A percentile compares a stretch with the other conserved stretches of the same genome.
Evolutionary conservation across 495 filamentous ascomycete genomes (phyloP).

Genomic region (Hypoxylon fuscum): DNA sequence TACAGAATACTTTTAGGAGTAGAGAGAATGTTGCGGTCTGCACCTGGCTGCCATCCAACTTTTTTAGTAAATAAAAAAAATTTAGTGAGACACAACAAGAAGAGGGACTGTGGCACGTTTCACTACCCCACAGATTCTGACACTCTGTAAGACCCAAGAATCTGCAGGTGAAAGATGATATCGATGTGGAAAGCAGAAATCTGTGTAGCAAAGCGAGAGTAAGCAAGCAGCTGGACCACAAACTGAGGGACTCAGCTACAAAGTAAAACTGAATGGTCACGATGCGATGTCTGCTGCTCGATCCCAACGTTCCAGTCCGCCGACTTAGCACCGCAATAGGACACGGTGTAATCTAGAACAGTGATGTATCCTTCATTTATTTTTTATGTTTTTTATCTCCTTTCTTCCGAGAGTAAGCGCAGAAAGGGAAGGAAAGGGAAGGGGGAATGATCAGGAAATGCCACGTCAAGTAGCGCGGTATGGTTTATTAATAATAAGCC

Average conservation of each 20-base stretch:
- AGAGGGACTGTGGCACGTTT: slow-evolving; percentile 34
- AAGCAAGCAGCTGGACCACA: slow-evolving; percentile 37
- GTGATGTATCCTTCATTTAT: slow-evolving; percentile 2
- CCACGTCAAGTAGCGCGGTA: slow-evolving; percentile 39
- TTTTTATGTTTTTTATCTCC: not conserved
- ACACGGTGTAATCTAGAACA: not conserved
- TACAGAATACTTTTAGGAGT: slow-evolving; percentile 19
- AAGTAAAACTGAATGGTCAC: slow-evolving; percentile 6
- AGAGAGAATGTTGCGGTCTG: slow-evolving; percentile 5
- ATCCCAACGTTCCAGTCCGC: slow-evolving; percentile 3
- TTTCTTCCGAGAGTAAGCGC: slow-evolving; percentile 37
- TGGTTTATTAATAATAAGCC: slow-evolving; percentile 31
- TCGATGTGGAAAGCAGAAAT: slow-evolving; percentile 13
- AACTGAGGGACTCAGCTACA: slow-evolving; percentile 2
- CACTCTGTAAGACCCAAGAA: slow-evolving; percentile 29
- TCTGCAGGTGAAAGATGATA: slow-evolving; percentile 35
- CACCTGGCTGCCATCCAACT: slow-evolving; percentile 15
- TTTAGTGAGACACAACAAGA: slow-evolving; percentile 16
- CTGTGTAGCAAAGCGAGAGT: slow-evolving; percentile 21
- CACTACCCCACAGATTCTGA: slow-evolving; percentile 42
- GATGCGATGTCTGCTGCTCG: slow-evolving; percentile 10
- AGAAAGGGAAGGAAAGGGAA: not conserved
- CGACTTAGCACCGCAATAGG: slow-evolving; percentile 6
- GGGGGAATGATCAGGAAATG: slow-evolving; percentile 36
- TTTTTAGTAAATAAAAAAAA: too few species aligned